A percentile compares a stretch with the other conserved stretches of the same genome.
phyloP scores from a whole-genome alignment of 805 yeast genomes.

The Saccharomyces eubayanus region DNA sequence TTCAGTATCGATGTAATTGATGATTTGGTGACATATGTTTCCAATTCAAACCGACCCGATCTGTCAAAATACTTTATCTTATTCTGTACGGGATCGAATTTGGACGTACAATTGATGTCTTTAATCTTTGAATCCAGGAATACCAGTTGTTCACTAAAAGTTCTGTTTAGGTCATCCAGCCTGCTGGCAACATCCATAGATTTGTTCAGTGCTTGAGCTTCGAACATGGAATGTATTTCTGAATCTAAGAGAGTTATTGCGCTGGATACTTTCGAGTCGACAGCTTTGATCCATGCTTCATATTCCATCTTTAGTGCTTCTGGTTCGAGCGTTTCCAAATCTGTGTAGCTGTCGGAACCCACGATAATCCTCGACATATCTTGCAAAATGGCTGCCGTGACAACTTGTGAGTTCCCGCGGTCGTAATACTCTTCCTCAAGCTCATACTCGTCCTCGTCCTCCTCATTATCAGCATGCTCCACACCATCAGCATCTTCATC shows the following conservation, averaged over 20 bases:
- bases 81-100: conserved; percentile 24
- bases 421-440: not conserved
- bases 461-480: not conserved
- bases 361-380: not conserved
- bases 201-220: not conserved
- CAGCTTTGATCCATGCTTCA: conserved; percentile 3
- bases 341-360: not conserved
- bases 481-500: not conserved
- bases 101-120: conserved; percentile 31
- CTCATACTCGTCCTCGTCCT: not conserved
- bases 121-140: conserved; percentile 13
- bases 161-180: not conserved
- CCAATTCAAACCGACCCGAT: conserved; percentile 30
- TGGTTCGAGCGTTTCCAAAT: not conserved
- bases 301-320: conserved; percentile 1
- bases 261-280: conserved; percentile 1
- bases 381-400: not conserved
- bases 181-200: not conserved
- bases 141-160: not conserved
- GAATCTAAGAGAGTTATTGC: not conserved
- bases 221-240: not conserved
- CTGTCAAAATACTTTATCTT: conserved; percentile 30
- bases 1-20: conserved; percentile 29
- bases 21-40: conserved; percentile 35
- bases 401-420: not conserved